A percentile compares a stretch with the other conserved stretches of the same genome.
Conservation (phyloP, 164 flowering plant genomes). For the grape (Vitis vinifera) region ASM3070453v1 NC_081816.1:18805501-18806000, state of each 20-base stretch:
- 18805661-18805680: slow-evolving; percentile 60
- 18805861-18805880: slow-evolving; percentile 23
- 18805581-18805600: background rate
- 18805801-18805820: background rate
- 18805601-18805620: background rate
- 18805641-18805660: slow-evolving; percentile 63
- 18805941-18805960: slow-evolving; percentile 46
- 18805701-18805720: slow-evolving; percentile 51
- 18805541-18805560: no score
- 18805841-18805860: background rate
- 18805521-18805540: background rate
- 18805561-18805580: background rate
- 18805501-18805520: slow-evolving; percentile 5
- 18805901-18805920: slow-evolving; percentile 63
- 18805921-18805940: slow-evolving; percentile 45
- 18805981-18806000: slow-evolving; percentile 42
- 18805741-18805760: slow-evolving; percentile 36
- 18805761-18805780: slow-evolving; percentile 11
- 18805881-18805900: slow-evolving; percentile 69
- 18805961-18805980: slow-evolving; percentile 54
- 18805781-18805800: slow-evolving; percentile 11
- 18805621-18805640: slow-evolving; percentile 28
- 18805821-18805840: background rate
- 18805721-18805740: slow-evolving; percentile 11
- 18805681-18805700: slow-evolving; percentile 74